Evolutionary conservation across 2,329 filamentous ascomycete genomes (phyloP), one percentile per base, ranked within the genome.

Genomic region (Cytospora schulzeri): DNA sequence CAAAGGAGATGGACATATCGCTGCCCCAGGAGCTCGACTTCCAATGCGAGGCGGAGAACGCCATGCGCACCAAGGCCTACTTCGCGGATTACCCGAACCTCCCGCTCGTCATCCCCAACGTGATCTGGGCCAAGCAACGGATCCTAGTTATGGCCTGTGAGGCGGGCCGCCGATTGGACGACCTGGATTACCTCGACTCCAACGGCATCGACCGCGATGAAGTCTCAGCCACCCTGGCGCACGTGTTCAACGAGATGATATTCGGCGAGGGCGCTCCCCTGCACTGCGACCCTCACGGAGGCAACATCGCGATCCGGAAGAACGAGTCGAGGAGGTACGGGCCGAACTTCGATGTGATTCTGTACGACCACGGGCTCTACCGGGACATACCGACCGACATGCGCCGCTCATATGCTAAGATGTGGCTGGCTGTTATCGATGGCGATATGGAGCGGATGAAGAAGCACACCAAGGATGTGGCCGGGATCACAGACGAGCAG

Each of bases 211-310:
- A 96, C 76, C 88, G 95, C 24, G 95, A 98, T 73, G 94, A 98
- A 76, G 95, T 99, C 6, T 96, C 93, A 0, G 93, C 94, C 1
- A 91, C 93, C 0, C 82, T 99, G 4, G 90, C 95, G 0, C 88
- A 89, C 65, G 92, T 99, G 65, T 99, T 99, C 84, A 99, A 99
- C 80, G 93, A 98, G 75, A 99, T 99, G 95, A 97, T 99, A 70
- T 99, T 99, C 70, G 93, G 94, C 57, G 86, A 89, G 60, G 85
- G 89, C 65, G 94, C 94, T 0, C 93, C 95, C 0, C 80, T 99
- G 48, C 95, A 99, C 79, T 99, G 95, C 78, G 95, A 99, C 74
- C 95, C 95, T 0, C 95, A 99, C 73, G 95, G 93, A 56, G 95
- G 95, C 54, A 99, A 99, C 73, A 90, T 99, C 62, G 93, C 95